Base-by-base conservation (phyloP, 1,284 basidiomycete genomes). In the Cryptococcus sp. region DNA sequence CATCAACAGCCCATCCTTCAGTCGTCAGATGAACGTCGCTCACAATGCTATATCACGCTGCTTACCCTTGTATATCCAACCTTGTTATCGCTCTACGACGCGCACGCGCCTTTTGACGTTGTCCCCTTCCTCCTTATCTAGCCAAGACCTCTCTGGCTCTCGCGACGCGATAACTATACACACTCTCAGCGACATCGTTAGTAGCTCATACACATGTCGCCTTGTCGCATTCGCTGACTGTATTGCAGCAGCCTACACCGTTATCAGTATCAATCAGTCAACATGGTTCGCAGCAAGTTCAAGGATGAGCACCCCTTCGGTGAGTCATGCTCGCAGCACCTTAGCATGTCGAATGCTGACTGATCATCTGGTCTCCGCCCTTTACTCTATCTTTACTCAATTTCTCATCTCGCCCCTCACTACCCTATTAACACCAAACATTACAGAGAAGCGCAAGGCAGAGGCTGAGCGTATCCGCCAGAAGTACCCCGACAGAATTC, bases 261-360 rank as follows among this genome's bases (percentile, higher is more conserved):
- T 26, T 16, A 19, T 29, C 45, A 17, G 22, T n/a, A n/a, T n/a
- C 25, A 37, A 40, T 53, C 38, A 40, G 46, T n/a, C 61, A 68
- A 26, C 13, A 80, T 78, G 76, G 96, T 97, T 88, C 87, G 93
- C 78, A 95, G 93, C 77, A 96, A 97, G 83, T 99, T 99, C 85
- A 99, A 99, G 87, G 95, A 98, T 80, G 96, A 99, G 82, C 96
- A 99, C 80, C 91, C 93, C 58, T 99, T 97, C 76, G 94, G 94
- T 96, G 70, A 63, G 87, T 82, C 22, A 44, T 7, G n/a, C 13
- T 44, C 13, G 11, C n/a, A 44, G 8, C 13, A 2, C 11, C 11
- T 44, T 44, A 1, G n/a, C 7, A 17, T 4, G n/a, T 8, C 15
- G n/a, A 7, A 44, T 44, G 41, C 41, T n/a, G 41, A 20, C 22